These are phyloP conservation scores for Pestalotiopsis sp. DNA, from an alignment of 2,329 filamentous ascomycete genomes.

Conservation along the genomic window DNA sequence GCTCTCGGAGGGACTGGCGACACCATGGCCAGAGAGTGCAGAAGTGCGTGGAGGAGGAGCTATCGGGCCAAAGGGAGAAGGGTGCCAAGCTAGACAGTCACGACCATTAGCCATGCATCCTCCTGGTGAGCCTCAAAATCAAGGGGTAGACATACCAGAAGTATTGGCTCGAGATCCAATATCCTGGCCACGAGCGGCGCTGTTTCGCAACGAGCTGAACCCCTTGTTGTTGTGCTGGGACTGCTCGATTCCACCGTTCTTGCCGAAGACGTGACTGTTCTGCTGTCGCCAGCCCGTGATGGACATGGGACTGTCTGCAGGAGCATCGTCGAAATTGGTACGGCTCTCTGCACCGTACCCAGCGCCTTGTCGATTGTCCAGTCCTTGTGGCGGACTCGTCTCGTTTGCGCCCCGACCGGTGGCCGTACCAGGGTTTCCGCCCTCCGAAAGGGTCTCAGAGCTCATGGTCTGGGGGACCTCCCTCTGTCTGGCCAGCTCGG, in stretches of 20 bases:
- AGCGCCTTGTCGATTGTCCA: neutral
- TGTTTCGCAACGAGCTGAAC: neutral
- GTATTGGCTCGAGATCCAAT: neutral
- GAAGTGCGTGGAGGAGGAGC: slow-evolving; percentile 26
- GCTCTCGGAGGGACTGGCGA: neutral
- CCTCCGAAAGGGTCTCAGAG: neutral
- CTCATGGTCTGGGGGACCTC: slow-evolving; percentile 17
- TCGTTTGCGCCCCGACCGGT: neutral
- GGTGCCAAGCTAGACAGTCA: slow-evolving; percentile 20
- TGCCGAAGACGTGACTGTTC: slow-evolving; percentile 3
- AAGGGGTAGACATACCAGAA: neutral
- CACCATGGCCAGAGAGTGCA: neutral
- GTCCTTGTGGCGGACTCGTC: neutral
- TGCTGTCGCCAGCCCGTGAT: neutral
- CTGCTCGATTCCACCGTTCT: neutral
- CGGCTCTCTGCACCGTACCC: neutral
- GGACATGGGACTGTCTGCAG: neutral
- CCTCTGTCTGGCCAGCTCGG: slow-evolving; percentile 42
- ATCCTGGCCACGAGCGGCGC: neutral
- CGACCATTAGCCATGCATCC: neutral
- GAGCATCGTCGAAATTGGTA: neutral
- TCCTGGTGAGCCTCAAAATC: slow-evolving; percentile 1
- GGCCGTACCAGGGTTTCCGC: neutral
- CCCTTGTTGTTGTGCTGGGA: neutral
- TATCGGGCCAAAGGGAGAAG: slow-evolving; percentile 35